These are phyloP conservation scores for Chytriomyces confervae DNA, from an alignment of 192 early-diverging fungal species.

Conservation along the genomic window DNA sequence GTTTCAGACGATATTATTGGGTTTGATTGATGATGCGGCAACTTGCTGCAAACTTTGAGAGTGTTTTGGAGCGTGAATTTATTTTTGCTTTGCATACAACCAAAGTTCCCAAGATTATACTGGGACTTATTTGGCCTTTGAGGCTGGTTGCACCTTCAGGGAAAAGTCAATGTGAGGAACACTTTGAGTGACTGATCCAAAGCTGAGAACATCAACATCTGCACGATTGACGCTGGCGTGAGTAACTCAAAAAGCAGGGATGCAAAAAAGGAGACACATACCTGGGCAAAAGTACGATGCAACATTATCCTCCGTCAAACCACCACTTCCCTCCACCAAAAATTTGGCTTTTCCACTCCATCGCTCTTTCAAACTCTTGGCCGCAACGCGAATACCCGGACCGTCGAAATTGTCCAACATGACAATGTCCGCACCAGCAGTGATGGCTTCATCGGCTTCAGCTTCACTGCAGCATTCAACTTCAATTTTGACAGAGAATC, in stretches of 20 bases:
- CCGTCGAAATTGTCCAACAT: constrained; percentile 97
- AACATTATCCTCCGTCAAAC: constrained; percentile 88
- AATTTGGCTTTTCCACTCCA: constrained; percentile 67
- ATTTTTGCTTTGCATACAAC: too few species aligned
- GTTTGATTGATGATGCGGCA: constrained; percentile 12
- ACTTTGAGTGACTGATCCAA: constrained; percentile 91
- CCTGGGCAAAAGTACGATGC: constrained; percentile 78
- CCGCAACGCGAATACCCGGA: constrained; percentile 66
- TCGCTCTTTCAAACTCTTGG: constrained; percentile 75
- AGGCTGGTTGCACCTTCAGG: constrained; percentile 76
- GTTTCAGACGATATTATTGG: constrained; percentile 17
- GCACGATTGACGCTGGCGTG: neutral
- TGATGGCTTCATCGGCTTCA: constrained; percentile 95
- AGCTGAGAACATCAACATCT: constrained; percentile 88
- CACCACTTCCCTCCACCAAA: constrained; percentile 94
- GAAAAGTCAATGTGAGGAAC: constrained; percentile 98
- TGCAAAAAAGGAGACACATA: constrained; percentile 40
- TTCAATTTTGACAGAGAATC: constrained; percentile 95
- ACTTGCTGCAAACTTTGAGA: too few species aligned
- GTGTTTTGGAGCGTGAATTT: too few species aligned
- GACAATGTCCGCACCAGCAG: constrained; percentile 93
- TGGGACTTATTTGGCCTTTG: neutral
- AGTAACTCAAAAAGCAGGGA: neutral
- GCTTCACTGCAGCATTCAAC: constrained; percentile 92
- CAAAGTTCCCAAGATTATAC: too few species aligned